Conservation (phyloP, 2,329 filamentous ascomycete species). For the Colletotrichum sp. region DNA sequence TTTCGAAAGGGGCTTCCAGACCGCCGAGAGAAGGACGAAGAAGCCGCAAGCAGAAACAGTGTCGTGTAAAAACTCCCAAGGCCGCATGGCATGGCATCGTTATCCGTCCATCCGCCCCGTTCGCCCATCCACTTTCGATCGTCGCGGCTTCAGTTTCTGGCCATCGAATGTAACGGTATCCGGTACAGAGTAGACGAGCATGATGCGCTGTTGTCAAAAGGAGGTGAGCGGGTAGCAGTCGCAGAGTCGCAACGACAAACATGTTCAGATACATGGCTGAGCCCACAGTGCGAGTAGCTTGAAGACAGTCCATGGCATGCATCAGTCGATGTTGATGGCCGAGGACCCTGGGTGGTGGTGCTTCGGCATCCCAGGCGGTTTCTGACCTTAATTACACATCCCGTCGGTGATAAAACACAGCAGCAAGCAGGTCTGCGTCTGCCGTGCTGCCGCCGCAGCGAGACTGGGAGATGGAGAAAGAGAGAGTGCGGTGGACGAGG, state of each 20-base stretch:
- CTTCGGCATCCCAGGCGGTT: background rate
- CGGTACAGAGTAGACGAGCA: background rate
- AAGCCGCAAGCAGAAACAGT: background rate
- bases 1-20: background rate
- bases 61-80: background rate
- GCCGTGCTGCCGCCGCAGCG: background rate
- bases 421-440: background rate
- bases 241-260: background rate
- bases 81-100: background rate
- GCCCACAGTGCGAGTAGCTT: background rate
- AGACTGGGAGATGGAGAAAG: background rate
- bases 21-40: background rate
- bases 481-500: background rate
- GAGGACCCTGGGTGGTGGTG: background rate
- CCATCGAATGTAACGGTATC: slow-evolving; percentile 16
- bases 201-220: background rate
- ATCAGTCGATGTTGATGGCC: background rate
- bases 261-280: background rate
- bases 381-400: slow-evolving; percentile 8
- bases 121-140: slow-evolving; percentile 9
- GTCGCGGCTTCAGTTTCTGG: background rate
- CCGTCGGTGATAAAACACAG: background rate
- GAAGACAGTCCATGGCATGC: background rate
- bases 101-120: background rate
- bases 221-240: background rate